Conservation (phyloP, 2,329 filamentous ascomycete species). For the Lasiodiplodia sp. region DNA sequence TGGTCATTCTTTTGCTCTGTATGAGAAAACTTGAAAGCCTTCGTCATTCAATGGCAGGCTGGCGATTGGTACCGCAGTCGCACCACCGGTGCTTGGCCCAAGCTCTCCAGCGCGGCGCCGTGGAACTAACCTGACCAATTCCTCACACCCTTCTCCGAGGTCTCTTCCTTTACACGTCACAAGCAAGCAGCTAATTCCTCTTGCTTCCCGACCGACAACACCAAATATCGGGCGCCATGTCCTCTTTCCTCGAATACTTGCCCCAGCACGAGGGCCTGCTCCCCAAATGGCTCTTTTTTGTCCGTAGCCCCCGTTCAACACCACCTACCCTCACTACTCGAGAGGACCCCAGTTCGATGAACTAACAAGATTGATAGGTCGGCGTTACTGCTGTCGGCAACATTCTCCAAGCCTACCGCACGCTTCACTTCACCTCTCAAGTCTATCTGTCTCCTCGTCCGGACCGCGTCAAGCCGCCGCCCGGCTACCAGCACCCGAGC, state of each 20-base stretch:
- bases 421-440: constrained; percentile 81
- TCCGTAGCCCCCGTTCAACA: constrained; percentile 46
- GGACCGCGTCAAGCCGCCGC: constrained; percentile 53
- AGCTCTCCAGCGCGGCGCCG: constrained; percentile 23
- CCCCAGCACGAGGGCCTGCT: constrained; percentile 60
- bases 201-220: neutral
- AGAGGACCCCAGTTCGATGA: neutral
- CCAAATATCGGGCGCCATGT: constrained; percentile 37
- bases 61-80: neutral
- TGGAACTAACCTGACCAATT: constrained; percentile 6
- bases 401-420: constrained; percentile 81
- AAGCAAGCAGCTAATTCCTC: neutral
- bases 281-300: constrained; percentile 71
- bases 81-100: constrained; percentile 24
- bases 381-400: constrained; percentile 85
- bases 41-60: neutral
- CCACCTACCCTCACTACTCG: neutral
- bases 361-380: constrained; percentile 62
- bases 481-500: constrained; percentile 44
- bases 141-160: neutral
- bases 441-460: constrained; percentile 75
- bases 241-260: constrained; percentile 49
- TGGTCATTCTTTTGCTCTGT: neutral
- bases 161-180: neutral
- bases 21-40: neutral